A percentile compares a stretch with the other conserved stretches of the same genome.
Conservation (phyloP, 331 rosid species). For the Quercus lobata region DNA sequence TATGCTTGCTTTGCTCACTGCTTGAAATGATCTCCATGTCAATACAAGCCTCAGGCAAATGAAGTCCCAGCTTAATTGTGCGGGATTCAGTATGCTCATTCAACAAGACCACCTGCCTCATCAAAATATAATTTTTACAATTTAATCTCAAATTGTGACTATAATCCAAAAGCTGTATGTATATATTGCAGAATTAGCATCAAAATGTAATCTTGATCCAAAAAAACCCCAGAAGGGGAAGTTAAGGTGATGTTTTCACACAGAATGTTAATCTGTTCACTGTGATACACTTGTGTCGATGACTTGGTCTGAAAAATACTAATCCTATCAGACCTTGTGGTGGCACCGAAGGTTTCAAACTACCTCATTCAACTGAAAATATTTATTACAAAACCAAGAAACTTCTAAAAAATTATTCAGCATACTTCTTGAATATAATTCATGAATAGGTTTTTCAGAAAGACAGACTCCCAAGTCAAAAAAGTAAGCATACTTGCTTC, state of each 20-base stretch:
- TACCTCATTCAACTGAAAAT: neutral
- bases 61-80: conserved; percentile 68
- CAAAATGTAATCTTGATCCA: conserved; percentile 10
- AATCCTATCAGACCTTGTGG: neutral
- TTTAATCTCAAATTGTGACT: neutral
- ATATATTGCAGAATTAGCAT: neutral
- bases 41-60: conserved; percentile 52
- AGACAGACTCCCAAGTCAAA: neutral
- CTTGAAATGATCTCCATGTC: conserved; percentile 72
- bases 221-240: neutral
- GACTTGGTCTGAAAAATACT: neutral
- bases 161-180: neutral
- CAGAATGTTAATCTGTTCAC: too few species aligned
- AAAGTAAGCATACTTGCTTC: neutral
- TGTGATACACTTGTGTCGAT: neutral
- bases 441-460: neutral
- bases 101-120: conserved; percentile 65
- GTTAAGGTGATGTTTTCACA: neutral
- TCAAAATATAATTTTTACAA: neutral
- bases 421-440: too few species aligned
- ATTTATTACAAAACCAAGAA: neutral
- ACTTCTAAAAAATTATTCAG: neutral
- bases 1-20: conserved; percentile 64
- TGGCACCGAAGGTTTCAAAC: neutral
- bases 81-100: conserved; percentile 77